Conservation (phyloP, 2,329 filamentous ascomycete genomes). For the Penicillium sp. region DNA sequence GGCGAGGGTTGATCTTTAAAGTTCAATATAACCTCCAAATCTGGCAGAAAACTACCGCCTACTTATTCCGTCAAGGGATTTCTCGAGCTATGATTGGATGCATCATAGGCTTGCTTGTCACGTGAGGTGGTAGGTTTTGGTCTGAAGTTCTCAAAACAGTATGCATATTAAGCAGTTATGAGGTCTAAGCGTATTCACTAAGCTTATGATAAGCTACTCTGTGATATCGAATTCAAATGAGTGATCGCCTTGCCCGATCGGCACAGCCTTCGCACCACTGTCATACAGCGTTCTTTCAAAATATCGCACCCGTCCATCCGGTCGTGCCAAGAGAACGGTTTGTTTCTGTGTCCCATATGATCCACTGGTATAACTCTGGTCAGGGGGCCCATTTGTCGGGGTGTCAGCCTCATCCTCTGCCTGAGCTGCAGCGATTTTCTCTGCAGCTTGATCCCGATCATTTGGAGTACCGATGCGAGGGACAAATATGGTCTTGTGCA, state of each 20-base stretch:
- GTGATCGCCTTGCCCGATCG: conserved; percentile 47
- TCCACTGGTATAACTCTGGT: conserved; percentile 42
- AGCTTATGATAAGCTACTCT: background rate
- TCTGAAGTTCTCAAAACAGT: too few relatives aligned
- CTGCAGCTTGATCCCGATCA: conserved; percentile 34
- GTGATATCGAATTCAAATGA: conserved; percentile 35
- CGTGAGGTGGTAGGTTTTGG: background rate
- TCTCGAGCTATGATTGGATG: background rate
- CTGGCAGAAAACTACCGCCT: conserved; percentile 6
- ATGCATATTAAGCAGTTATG: background rate
- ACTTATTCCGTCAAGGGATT: rapidly evolving
- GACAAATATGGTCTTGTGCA: conserved; percentile 61
- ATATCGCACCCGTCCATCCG: conserved; percentile 57
- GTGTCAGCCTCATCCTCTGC: conserved; percentile 20
- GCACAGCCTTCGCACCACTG: conserved; percentile 48
- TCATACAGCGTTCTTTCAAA: conserved; percentile 62
- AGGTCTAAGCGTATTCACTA: background rate
- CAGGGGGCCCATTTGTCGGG: conserved; percentile 23
- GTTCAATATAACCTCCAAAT: conserved; percentile 18
- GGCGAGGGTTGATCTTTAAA: conserved; percentile 20
- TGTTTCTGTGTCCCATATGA: conserved; percentile 65
- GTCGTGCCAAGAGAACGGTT: conserved; percentile 57
- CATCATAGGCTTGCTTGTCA: background rate
- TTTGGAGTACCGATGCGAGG: conserved; percentile 53
- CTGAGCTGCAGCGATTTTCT: conserved; percentile 35